Evolutionary conservation across 2,329 filamentous ascomycete species (phyloP).

Genomic region (Geosmithia putterillii): DNA sequence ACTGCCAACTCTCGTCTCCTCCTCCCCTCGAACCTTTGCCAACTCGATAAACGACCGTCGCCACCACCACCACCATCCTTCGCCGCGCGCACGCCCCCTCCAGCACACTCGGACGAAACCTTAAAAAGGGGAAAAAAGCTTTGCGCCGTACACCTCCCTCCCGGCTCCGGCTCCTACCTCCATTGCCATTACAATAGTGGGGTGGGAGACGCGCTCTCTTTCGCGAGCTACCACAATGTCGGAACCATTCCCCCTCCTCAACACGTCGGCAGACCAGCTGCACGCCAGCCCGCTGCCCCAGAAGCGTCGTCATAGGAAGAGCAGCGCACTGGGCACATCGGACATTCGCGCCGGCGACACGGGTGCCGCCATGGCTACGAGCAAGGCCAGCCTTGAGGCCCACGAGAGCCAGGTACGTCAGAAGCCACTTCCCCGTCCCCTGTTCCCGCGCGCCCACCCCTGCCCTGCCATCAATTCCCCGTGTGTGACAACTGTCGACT

Average conservation of each 20-base stretch:
- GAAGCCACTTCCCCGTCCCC: not conserved
- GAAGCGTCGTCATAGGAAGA: constrained; percentile 32
- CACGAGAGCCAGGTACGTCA: not conserved
- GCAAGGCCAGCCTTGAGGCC: constrained; percentile 28
- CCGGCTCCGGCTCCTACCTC: not conserved
- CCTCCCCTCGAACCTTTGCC: not conserved
- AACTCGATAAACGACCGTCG: not conserved
- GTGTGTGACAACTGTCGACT: no score
- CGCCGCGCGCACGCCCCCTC: not conserved
- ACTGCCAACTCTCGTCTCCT: not conserved
- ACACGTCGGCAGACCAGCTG: constrained; percentile 35
- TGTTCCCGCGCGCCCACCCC: not conserved
- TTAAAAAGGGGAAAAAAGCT: not conserved
- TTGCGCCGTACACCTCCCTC: not conserved
- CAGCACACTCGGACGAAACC: not conserved
- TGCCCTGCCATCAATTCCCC: not conserved
- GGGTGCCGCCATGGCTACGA: constrained; percentile 40
- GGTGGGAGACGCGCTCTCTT: not conserved
- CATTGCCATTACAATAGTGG: not conserved
- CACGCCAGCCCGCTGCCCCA: constrained; percentile 28
- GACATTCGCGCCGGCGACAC: constrained; percentile 44
- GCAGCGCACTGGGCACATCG: constrained; percentile 33
- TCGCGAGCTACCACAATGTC: constrained; percentile 26
- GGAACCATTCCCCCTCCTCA: constrained; percentile 44
- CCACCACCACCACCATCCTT: not conserved